Evolutionary conservation across 345 rosid genomes (phyloP), one percentile per base, ranked within the genome.

Genomic region (Turritis glabra): DNA sequence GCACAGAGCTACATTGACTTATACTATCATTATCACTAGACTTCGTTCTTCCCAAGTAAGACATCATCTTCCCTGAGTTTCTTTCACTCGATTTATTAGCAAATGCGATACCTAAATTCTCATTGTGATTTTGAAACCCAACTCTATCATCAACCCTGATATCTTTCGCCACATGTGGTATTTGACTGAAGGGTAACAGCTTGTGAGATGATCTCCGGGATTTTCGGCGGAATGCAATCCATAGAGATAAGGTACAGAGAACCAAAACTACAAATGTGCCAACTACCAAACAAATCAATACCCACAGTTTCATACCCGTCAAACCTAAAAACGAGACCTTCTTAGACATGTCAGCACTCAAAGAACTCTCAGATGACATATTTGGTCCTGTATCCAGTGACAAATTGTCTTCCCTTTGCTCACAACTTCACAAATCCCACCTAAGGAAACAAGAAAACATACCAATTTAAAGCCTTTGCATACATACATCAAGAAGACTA

Each of bases 301-400:
- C 98, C 98, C 98, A 95, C 21, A 92, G 80, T 78, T 89, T 95
- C 26, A 92, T 73, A 84, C 91, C 97, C 71, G 80, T 88, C 18
- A 92, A 77, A 84, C 98, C 99, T 60, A 92, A 85, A 77, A 91
- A 26, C 1, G 90, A 79, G 37, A 95, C 83, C 83, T 81, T 95
- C 86, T 82, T 86, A 2, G 96, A 87, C 68, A 92, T 77, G 47
- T 84, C 90, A 19, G 87, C 81, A 74, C 84, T 90, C 67, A 95
- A 70, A 35, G 85, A 77, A 82, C 80, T 84, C 70, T 83, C 85
- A 22, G 93, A 81, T 5, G 95, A 79, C 99, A 95, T 95, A 53
- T 84, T 80, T 70, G 59, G 11, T 61, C 12, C 60, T 59, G 7
- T 47, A 59, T 46, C 18, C 54, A 22, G 8, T 19, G 7, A 35